These are phyloP conservation scores for Xylaria curta DNA, from an alignment of 495 filamentous ascomycete genomes.

Conservation along the genomic window DNA sequence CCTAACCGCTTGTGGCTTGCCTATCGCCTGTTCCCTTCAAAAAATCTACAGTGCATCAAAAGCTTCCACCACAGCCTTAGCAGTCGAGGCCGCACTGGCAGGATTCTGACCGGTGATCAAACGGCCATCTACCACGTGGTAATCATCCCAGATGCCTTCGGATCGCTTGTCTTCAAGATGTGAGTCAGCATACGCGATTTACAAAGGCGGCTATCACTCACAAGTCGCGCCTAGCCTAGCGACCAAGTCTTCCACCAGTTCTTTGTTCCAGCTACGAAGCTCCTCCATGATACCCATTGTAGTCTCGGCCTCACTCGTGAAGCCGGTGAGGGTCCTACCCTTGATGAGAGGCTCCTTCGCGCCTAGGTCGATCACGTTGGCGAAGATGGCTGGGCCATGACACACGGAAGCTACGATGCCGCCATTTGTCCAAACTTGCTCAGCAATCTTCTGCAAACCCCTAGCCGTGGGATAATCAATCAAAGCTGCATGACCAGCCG, in stretches of 20 bases:
- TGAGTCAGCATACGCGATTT: neutral
- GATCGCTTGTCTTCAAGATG: slow-evolving; percentile 44
- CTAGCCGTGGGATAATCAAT: slow-evolving; percentile 53
- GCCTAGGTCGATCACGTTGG: slow-evolving; percentile 44
- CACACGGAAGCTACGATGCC: slow-evolving; percentile 51
- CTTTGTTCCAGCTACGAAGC: slow-evolving; percentile 43
- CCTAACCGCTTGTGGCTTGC: slow-evolving; percentile 1
- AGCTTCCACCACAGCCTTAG: slow-evolving; percentile 50
- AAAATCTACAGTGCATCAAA: slow-evolving; percentile 46
- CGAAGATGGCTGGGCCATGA: slow-evolving; percentile 54
- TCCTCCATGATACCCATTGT: slow-evolving; percentile 46
- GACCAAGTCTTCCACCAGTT: slow-evolving; percentile 47
- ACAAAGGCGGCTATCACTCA: slow-evolving; percentile 18
- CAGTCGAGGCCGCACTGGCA: slow-evolving; percentile 45
- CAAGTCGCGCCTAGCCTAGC: slow-evolving; percentile 32
- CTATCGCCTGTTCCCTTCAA: no score
- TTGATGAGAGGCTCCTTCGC: slow-evolving; percentile 51
- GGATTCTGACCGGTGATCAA: slow-evolving; percentile 45
- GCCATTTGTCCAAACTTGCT: slow-evolving; percentile 47
- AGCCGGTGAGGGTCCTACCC: slow-evolving; percentile 52
- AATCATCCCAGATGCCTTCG: slow-evolving; percentile 54
- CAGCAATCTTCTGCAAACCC: slow-evolving; percentile 47
- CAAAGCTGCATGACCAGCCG: slow-evolving; percentile 53
- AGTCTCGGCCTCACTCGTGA: slow-evolving; percentile 51
- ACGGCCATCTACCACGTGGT: slow-evolving; percentile 47